Evolutionary conservation across 2,329 filamentous ascomycete genomes (phyloP).

Genomic region (Fusarium chaquense): DNA sequence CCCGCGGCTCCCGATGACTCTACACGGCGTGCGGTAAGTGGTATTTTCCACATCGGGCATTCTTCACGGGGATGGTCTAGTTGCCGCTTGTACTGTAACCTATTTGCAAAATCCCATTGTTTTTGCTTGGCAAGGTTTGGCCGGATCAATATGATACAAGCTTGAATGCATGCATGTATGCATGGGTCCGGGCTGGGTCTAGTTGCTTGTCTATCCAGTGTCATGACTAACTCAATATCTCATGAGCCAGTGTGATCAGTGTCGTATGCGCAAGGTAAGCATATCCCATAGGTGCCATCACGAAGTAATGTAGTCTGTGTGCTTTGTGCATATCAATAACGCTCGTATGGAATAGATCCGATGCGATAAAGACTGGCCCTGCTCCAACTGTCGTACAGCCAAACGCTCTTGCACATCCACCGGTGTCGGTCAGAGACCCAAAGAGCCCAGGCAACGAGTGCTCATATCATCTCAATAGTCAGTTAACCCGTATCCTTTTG

Average conservation of each 20-base stretch:
- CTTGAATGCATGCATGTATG: neutral
- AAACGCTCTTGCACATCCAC: slow-evolving; percentile 67
- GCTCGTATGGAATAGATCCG: slow-evolving; percentile 59
- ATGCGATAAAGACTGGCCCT: slow-evolving; percentile 69
- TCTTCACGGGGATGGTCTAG: neutral
- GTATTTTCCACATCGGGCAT: slow-evolving; percentile 17
- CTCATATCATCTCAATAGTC: slow-evolving; percentile 72
- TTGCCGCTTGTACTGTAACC: neutral
- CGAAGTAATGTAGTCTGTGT: slow-evolving; percentile 12
- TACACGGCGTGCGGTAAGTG: slow-evolving; percentile 54
- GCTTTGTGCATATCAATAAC: slow-evolving; percentile 36
- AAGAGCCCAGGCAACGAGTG: slow-evolving; percentile 67
- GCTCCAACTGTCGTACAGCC: slow-evolving; percentile 68
- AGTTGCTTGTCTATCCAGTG: neutral
- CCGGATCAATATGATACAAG: neutral
- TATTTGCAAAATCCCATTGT: neutral
- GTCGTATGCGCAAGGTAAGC: slow-evolving; percentile 57
- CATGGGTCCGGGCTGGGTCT: neutral
- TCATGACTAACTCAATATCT: slow-evolving; percentile 13
- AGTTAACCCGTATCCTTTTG: slow-evolving; percentile 43
- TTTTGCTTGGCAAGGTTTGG: neutral
- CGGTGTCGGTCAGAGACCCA: slow-evolving; percentile 65
- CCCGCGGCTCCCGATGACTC: slow-evolving; percentile 55
- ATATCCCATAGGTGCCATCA: slow-evolving; percentile 6
- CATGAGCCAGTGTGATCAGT: slow-evolving; percentile 59